A percentile compares a stretch with the other conserved stretches of the same genome.
These are phyloP conservation scores for Chalaropsis thielavioides DNA, from an alignment of 2,329 filamentous ascomycete species.

Conservation along the genomic window DNA sequence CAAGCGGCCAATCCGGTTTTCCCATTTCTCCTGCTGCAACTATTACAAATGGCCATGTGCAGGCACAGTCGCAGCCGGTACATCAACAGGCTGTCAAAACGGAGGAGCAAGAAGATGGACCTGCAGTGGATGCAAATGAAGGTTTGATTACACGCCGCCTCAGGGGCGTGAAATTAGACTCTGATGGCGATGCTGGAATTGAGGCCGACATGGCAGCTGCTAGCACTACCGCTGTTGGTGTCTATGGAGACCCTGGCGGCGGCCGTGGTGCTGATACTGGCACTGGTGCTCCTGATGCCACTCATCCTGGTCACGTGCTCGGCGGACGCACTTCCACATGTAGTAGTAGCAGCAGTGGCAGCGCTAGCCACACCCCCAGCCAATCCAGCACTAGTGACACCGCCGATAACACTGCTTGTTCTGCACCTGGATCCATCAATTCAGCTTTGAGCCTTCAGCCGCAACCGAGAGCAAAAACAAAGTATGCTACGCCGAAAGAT, in stretches of 20 bases:
- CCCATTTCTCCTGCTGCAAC: background rate
- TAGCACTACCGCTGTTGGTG: background rate
- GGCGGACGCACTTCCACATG: background rate
- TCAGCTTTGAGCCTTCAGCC: background rate
- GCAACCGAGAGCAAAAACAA: background rate
- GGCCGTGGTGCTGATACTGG: background rate
- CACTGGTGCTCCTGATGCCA: background rate
- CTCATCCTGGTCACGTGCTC: background rate
- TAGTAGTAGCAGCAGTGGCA: background rate
- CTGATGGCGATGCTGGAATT: slow-evolving; percentile 8
- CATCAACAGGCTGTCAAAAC: slow-evolving; percentile 6
- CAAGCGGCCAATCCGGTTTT: background rate
- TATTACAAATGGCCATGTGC: background rate
- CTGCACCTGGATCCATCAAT: background rate
- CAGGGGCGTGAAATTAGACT: slow-evolving; percentile 6
- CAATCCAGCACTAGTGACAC: background rate
- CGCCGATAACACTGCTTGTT: background rate
- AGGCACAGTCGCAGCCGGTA: background rate
- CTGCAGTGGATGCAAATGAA: slow-evolving; percentile 1
- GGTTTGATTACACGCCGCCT: slow-evolving; percentile 11
- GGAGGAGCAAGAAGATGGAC: background rate
- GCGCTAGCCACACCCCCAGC: background rate
- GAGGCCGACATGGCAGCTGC: slow-evolving; percentile 1
- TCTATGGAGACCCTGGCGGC: background rate
- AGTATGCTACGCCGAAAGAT: background rate